A percentile compares a stretch with the other conserved stretches of the same genome.
Conservation (phyloP, 768 basidiomycete genomes). For the Phlebiopsis flavidoalba region DNA sequence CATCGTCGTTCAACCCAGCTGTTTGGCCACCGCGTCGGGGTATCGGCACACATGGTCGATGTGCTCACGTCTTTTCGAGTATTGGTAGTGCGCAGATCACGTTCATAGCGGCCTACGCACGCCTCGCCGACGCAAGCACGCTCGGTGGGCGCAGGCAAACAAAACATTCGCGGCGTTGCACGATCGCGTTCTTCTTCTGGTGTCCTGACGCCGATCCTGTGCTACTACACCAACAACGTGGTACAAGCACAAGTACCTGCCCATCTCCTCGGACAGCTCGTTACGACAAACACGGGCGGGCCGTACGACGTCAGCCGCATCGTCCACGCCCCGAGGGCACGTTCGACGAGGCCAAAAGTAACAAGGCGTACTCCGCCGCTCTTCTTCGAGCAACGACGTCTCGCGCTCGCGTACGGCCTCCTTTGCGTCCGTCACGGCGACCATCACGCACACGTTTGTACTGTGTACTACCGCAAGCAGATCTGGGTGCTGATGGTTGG, state of each 20-base stretch:
- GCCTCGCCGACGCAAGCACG: too few relatives aligned
- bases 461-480: slow-evolving; percentile 73
- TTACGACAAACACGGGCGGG: slow-evolving; percentile 36
- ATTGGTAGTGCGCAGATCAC: slow-evolving; percentile 72
- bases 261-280: slow-evolving; percentile 45
- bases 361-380: slow-evolving; percentile 26
- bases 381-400: slow-evolving; percentile 32
- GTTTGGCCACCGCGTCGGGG: slow-evolving; percentile 79
- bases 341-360: slow-evolving; percentile 34
- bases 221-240: slow-evolving; percentile 32
- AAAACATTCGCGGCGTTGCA: slow-evolving; percentile 44
- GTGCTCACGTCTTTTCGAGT: slow-evolving; percentile 53
- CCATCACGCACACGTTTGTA: slow-evolving; percentile 53
- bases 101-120: slow-evolving; percentile 59
- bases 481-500: slow-evolving; percentile 66
- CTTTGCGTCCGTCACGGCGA: slow-evolving; percentile 46
- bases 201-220: slow-evolving; percentile 30
- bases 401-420: slow-evolving; percentile 35
- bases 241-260: slow-evolving; percentile 24
- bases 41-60: slow-evolving; percentile 60
- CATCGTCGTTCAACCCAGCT: slow-evolving; percentile 67
- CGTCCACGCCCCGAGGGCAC: slow-evolving; percentile 28
- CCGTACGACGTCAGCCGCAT: slow-evolving; percentile 36
- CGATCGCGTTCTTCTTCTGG: slow-evolving; percentile 40
- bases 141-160: slow-evolving; percentile 73